Base-by-base conservation (phyloP, 768 basidiomycete genomes). In the Coprinopsis sp. region DNA sequence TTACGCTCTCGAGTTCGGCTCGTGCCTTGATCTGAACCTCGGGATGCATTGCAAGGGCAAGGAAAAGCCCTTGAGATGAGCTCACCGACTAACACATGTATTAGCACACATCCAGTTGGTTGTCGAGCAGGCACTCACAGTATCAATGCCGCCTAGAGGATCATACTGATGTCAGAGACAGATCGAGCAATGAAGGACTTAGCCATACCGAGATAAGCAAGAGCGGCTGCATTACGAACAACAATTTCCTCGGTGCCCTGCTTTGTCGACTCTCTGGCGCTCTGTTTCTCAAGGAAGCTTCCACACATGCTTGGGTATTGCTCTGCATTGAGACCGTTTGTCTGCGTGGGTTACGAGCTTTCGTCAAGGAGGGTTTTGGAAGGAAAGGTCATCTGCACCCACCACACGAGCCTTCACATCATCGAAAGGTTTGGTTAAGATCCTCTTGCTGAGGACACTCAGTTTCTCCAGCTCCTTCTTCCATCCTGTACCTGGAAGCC, bases 21-120 rank as follows among this genome's bases (percentile, higher is more conserved):
- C 74, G 74, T 0, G 69, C 73, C 31, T 54, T 64, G 16, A 43
- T 50, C 47, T 66, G 66, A 14, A 57, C 56, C 11, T 66, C 62
- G 1, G 71, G 72, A 47, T 70, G 55, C 11, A 66, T 47, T 4
- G 65, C 54, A 65, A 76, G 68, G 2, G 68, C 68, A 10, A 49
- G 18, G 8, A 37, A 44, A 6, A 49, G 33, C 11, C 25, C 48
- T 24, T 42, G 31, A n/a, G 22, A 30, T 3, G 39, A 23, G 31
- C 39, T 28, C 23, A 42, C 30, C 5, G 47, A 34, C 47, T 49
- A 21, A n/a, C n/a, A n/a, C n/a, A n/a, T n/a, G n/a, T n/a, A n/a
- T n/a, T n/a, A n/a, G n/a, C n/a, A n/a, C n/a, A n/a, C n/a, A n/a
- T n/a, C n/a, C n/a, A n/a, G n/a, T n/a, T n/a, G n/a, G n/a, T n/a